A percentile compares a stretch with the other conserved stretches of the same genome.
phyloP scores from a whole-genome alignment of 768 basidiomycete species.

The Mycena metata region DNA sequence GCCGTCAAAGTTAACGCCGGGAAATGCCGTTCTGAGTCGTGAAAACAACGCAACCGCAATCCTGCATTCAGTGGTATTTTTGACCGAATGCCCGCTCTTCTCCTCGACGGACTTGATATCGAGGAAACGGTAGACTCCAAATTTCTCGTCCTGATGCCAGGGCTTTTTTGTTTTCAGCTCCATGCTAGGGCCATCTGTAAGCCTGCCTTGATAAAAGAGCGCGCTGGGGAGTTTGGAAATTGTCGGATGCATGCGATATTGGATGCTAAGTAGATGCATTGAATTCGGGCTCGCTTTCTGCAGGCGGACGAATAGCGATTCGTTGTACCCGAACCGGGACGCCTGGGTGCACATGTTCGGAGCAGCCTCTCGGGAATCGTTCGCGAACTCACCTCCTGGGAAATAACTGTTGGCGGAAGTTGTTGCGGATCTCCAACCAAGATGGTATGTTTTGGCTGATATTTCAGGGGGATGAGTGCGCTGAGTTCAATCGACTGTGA shows the following conservation, averaged over 20 bases:
- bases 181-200: conserved; percentile 94
- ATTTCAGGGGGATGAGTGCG: conserved; percentile 95
- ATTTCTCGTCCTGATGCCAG: conserved; percentile 86
- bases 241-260: conserved; percentile 99
- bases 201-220: conserved; percentile 85
- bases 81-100: conserved; percentile 74
- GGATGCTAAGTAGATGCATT: conserved; percentile 95
- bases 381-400: conserved; percentile 53
- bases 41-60: conserved; percentile 84
- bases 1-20: conserved; percentile 57
- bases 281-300: conserved; percentile 84
- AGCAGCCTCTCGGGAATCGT: not conserved
- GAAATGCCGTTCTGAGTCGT: conserved; percentile 75
- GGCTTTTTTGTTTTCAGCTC: conserved; percentile 81
- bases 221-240: conserved; percentile 92
- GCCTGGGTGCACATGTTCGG: conserved; percentile 60
- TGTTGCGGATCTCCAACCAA: conserved; percentile 98
- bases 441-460: conserved; percentile 83
- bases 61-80: conserved; percentile 81
- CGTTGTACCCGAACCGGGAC: conserved; percentile 81
- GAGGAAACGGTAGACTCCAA: conserved; percentile 92
- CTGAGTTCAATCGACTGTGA: conserved; percentile 97
- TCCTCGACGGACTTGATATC: conserved; percentile 86
- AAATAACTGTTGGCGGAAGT: conserved; percentile 88
- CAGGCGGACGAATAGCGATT: conserved; percentile 93